Evolutionary conservation across 176 grass and related monocot species (phyloP), one percentile per base, ranked within the genome.

Genomic region (Carex parvula): DNA sequence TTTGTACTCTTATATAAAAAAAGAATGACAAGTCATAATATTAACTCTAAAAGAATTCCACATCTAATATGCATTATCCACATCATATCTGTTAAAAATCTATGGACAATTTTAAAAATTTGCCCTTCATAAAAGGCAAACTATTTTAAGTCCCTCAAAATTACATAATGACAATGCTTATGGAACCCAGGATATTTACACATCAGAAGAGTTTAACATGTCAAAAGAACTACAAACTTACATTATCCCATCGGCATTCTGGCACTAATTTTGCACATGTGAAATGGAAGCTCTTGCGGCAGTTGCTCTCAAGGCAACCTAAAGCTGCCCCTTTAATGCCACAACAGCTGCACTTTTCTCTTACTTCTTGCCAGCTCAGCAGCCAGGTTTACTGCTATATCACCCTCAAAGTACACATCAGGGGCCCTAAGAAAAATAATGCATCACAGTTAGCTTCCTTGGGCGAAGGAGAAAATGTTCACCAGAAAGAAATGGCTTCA

Each of bases 381-480:
- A 57, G 42, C 55, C 57, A 98, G 87, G 85, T 98, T 98, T 84
- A 98, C 84, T 11, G 89, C 91, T 12, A 80, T 79, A 3, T 90
- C 91, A 85, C 92, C 89, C 83, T 98, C 86, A 59, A 98, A 94
- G 85, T 98, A 98, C 60, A 98, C 92, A 85, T 98, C 88, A 90
- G 95, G 95, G 72, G 95, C 90, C 95, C 95, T 98, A 75, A 7
- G 10, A 26, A 67, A 41, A 73, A 84, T 85, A 15, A 86, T 82
- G 58, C 35, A 64, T 44, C 7, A 8, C 56, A 29, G 70, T 89
- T 63, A 87, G 72, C 18, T 71, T 76, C 67, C 18, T 56, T 30
- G 42, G 70, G 33, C 20, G 1, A 84, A 41, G 74, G 77, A 77
- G 1, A 6, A 85, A 59, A 81, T 64, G 59, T 17, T 62, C 8